A percentile compares a stretch with the other conserved stretches of the same genome.
phyloP scores from a whole-genome alignment of 192 early-diverging fungal species.

The Umbelopsis sp. region DNA sequence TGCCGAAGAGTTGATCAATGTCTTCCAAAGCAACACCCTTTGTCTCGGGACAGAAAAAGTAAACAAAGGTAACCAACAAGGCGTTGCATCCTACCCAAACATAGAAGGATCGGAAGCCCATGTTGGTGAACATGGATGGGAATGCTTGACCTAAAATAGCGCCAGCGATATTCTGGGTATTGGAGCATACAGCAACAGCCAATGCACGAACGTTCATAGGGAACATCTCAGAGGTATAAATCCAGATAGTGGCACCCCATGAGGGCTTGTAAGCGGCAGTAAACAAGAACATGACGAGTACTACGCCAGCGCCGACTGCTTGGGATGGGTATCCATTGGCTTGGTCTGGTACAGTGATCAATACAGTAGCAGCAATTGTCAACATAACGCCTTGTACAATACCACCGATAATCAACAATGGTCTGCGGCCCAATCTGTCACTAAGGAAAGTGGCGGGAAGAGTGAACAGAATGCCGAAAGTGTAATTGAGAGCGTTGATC shows the following conservation, averaged over 20 bases:
- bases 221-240: conserved; percentile 67
- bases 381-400: conserved; percentile 22
- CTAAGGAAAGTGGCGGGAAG: conserved; percentile 21
- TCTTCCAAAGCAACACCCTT: conserved; percentile 62
- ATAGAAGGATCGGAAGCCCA: conserved; percentile 34
- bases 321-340: conserved; percentile 19
- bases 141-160: conserved; percentile 50
- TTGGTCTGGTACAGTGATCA: conserved; percentile 17
- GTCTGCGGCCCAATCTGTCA: conserved; percentile 24
- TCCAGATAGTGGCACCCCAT: conserved; percentile 67
- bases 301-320: conserved; percentile 24
- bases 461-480: conserved; percentile 33
- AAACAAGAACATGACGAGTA: conserved; percentile 48
- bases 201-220: conserved; percentile 62
- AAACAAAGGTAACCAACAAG: conserved; percentile 39
- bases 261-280: conserved; percentile 57
- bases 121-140: conserved; percentile 36
- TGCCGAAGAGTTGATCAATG: conserved; percentile 54
- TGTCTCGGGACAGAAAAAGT: conserved; percentile 47
- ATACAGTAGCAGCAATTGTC: conserved; percentile 26
- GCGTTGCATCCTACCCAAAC: conserved; percentile 38
- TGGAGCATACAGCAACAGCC: conserved; percentile 53
- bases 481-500: conserved; percentile 29
- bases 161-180: conserved; percentile 64
- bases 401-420: conserved; percentile 18